These are phyloP conservation scores for Apostasia shenzhenica DNA, from an alignment of 106 monocot genomes.

Conservation along the genomic window DNA sequence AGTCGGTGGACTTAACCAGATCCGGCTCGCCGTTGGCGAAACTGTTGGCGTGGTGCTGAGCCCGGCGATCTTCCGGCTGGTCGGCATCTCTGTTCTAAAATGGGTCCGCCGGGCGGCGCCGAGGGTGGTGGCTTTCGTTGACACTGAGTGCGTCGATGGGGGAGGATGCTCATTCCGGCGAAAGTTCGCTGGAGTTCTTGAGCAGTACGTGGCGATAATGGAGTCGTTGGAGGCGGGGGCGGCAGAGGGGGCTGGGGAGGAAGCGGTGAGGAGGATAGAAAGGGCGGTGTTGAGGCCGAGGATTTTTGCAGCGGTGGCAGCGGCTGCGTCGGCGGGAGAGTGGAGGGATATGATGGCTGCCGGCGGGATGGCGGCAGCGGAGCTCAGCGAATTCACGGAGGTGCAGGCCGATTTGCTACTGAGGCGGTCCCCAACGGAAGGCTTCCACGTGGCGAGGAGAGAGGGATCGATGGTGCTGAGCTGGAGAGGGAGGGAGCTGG, in stretches of 20 bases:
- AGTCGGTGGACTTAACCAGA: constrained; percentile 19
- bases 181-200: constrained; percentile 28
- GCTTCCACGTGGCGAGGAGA: constrained; percentile 54
- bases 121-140: constrained; percentile 38
- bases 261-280: constrained; percentile 28
- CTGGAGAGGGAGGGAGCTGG: constrained; percentile 59
- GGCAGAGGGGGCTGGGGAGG: constrained; percentile 23
- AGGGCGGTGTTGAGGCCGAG: constrained; percentile 31
- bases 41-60: constrained; percentile 39
- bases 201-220: constrained; percentile 38
- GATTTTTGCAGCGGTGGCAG: constrained; percentile 18
- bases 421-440: constrained; percentile 27
- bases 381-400: constrained; percentile 58
- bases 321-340: constrained; percentile 8
- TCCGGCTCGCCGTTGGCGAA: constrained; percentile 36
- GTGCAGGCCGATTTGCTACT: constrained; percentile 71
- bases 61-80: constrained; percentile 25
- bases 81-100: constrained; percentile 25
- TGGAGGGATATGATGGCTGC: constrained; percentile 36
- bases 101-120: constrained; percentile 37
- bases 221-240: constrained; percentile 38
- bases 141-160: constrained; percentile 21
- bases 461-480: constrained; percentile 48
- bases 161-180: constrained; percentile 20
- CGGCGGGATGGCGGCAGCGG: constrained; percentile 27